Base-by-base conservation (phyloP, 1,139 yeast genomes). In the Kurtzmaniella natalensis region DNA sequence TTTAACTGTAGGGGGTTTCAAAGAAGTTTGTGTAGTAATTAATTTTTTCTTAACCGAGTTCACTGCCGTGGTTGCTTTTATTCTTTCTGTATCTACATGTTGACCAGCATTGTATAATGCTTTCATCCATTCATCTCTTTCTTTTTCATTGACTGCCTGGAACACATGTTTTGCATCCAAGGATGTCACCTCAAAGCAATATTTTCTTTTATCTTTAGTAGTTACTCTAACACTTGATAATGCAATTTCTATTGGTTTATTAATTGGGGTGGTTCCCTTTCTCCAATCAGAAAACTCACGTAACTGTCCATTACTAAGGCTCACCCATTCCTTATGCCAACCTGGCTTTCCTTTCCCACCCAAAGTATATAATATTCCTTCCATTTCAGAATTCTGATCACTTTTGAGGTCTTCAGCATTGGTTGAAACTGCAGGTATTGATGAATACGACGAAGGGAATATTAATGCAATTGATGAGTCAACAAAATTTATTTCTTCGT, bases 251-350 rank as follows among this genome's bases (percentile, higher is more conserved):
- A 87, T 76, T 2, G 95, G 94, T 13, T 70, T 72, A 42, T 78
- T 76, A 36, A 84, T 78, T 11, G 80, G 72, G 18, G 70, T 74
- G 9, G 68, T 61, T 32, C 88, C 87, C 39, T 72, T 81, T 50
- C 89, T 73, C 95, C 95, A 86, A 55, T 85, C 89, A 28, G 85
- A 71, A 52, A 76, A 86, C 51, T 86, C 95, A 34, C 71, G 69
- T 25, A 86, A 61, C 40, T 70, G 73, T 1, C 94, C 92, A 14
- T 76, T 74, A 14, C 73, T 72, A 34, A 86, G 62, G 0, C 80
- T 87, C 1, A 87, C 86, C 94, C 95, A 85, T 55, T 83, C 89
- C 49, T 86, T 86, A 55, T 87, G 95, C 96, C 95, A 87, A 2
- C 86, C 85, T 21, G 75, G 77, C 45, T 81, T 83, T 8, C 85